phyloP scores from a whole-genome alignment of 371 early-diverging fungal species.

The Neoconidiobolus thromboides region DNA sequence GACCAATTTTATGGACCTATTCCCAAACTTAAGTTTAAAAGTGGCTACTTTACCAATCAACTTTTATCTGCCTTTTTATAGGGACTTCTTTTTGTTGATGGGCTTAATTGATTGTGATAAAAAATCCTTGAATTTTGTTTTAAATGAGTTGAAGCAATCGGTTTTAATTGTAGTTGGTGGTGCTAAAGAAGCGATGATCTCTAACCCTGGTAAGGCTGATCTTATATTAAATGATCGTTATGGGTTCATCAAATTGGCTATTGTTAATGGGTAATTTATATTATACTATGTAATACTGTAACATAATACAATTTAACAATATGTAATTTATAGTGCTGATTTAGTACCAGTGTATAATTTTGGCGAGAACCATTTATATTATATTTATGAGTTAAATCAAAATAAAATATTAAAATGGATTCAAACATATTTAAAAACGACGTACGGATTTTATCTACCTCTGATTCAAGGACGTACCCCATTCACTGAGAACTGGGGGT shows the following conservation, averaged over 20 bases:
- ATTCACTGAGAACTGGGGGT: slow-evolving; percentile 6
- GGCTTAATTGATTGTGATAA: slow-evolving; percentile 31
- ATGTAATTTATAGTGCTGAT: slow-evolving; percentile 15
- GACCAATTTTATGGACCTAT: slow-evolving; percentile 33
- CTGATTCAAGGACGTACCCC: slow-evolving; percentile 6
- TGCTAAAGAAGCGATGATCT: slow-evolving; percentile 46
- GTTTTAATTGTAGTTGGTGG: slow-evolving; percentile 58
- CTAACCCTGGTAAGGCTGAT: slow-evolving; percentile 39
- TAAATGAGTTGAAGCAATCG: slow-evolving; percentile 49
- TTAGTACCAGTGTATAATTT: slow-evolving; percentile 58
- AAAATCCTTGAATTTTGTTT: slow-evolving; percentile 43
- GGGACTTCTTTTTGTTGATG: slow-evolving; percentile 43
- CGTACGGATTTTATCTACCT: slow-evolving; percentile 7
- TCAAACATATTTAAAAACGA: slow-evolving; percentile 5
- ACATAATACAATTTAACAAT: not conserved
- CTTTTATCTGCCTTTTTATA: slow-evolving; percentile 49
- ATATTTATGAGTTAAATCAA: slow-evolving; percentile 12
- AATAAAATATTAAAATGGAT: slow-evolving; percentile 4
- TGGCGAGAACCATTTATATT: slow-evolving; percentile 70
- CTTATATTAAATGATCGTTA: slow-evolving; percentile 43
- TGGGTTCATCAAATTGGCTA: slow-evolving; percentile 64
- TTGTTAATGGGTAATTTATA: slow-evolving; percentile 28
- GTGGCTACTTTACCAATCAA: slow-evolving; percentile 35
- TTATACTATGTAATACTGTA: not conserved
- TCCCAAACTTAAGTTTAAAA: slow-evolving; percentile 41